Evolutionary conservation across 371 early-diverging fungal species (phyloP).

Genomic region (Choanephora cucurbitarum): DNA sequence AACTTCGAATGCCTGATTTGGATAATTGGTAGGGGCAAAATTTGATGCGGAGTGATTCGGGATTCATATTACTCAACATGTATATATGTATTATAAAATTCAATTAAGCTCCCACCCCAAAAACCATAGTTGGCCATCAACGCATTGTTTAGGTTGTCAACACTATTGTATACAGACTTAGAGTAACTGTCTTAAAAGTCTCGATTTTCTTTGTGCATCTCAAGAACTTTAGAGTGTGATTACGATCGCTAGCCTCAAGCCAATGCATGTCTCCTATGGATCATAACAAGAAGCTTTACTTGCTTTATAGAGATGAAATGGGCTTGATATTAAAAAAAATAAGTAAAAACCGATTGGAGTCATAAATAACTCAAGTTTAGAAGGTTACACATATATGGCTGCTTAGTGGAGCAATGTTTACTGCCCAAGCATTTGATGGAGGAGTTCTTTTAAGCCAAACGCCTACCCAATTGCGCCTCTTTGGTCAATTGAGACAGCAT

Average conservation of each 20-base stretch:
- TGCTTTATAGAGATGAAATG: no score
- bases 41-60: constrained; percentile 29
- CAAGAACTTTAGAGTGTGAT: no score
- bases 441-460: not conserved
- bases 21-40: constrained; percentile 34
- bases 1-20: constrained; percentile 24
- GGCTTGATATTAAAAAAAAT: no score
- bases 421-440: constrained; percentile 1
- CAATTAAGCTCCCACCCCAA: constrained; percentile 20
- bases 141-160: constrained; percentile 3
- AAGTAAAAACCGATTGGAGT: no score
- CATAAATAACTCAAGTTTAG: no score
- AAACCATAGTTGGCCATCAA: constrained; percentile 9
- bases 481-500: constrained; percentile 3
- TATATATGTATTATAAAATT: constrained; percentile 27
- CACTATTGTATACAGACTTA: not conserved
- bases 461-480: not conserved
- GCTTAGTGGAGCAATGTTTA: not conserved
- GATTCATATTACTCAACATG: constrained; percentile 8
- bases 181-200: no score
- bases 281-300: no score
- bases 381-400: constrained; percentile 11
- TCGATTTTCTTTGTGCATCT: no score
- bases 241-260: no score
- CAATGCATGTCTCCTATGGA: no score